Percentiles rank a stretch among this genome's conserved stretches.
These are phyloP conservation scores for Malania oleifera DNA, from an alignment of 164 flowering plant genomes.

Conservation along the genomic window DNA sequence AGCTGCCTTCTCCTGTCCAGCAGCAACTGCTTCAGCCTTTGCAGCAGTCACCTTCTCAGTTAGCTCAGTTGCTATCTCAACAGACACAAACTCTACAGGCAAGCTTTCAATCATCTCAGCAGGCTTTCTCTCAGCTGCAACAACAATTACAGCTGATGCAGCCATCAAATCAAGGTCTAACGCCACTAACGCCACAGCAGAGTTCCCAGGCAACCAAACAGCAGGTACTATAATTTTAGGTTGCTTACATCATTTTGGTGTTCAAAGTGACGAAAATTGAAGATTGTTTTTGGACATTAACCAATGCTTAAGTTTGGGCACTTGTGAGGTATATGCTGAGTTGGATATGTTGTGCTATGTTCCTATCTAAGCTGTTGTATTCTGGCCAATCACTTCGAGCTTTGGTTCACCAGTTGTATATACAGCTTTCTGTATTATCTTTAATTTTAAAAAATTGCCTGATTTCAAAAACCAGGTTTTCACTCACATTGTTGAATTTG, in stretches of 20 bases:
- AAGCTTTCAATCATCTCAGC: conserved; percentile 84
- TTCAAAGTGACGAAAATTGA: not conserved
- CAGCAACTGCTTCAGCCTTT: conserved; percentile 43
- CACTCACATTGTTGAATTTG: not conserved
- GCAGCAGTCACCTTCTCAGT: conserved; percentile 72
- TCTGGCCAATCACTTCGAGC: not conserved
- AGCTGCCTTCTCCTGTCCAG: conserved; percentile 34
- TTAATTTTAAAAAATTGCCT: not conserved
- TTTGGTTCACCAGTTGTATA: too few species aligned
- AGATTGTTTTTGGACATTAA: not conserved
- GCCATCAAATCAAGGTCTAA: conserved; percentile 50
- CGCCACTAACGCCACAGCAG: conserved; percentile 34
- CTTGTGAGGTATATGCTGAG: not conserved
- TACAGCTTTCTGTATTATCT: too few species aligned
- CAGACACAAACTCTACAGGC: conserved; percentile 83
- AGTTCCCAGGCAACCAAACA: conserved; percentile 42
- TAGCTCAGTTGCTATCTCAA: conserved; percentile 75
- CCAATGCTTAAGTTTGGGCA: not conserved
- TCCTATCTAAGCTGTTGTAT: not conserved
- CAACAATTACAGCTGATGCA: conserved; percentile 81
- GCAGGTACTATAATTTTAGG: conserved; percentile 48
- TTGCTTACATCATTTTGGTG: not conserved
- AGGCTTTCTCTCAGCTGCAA: conserved; percentile 87
- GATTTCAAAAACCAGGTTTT: not conserved
- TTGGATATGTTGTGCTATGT: not conserved